A percentile compares a stretch with the other conserved stretches of the same genome.
Conservation (phyloP, 768 basidiomycete genomes). For the Chlorophyllum brunneum region DNA sequence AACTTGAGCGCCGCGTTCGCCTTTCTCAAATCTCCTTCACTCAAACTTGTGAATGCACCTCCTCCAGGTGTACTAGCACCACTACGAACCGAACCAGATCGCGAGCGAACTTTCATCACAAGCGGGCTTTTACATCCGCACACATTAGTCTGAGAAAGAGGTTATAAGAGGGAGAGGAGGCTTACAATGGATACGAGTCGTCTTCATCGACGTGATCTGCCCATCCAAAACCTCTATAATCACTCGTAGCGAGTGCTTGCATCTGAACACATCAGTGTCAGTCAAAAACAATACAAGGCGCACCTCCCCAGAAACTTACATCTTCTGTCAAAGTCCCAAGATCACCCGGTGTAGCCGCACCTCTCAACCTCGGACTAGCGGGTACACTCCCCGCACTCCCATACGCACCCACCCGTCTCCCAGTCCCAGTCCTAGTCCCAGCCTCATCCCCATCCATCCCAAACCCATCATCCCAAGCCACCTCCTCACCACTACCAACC, state of each 20-base stretch:
- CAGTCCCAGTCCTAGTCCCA: conserved; percentile 25
- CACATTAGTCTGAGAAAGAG: neutral
- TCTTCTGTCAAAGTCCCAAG: conserved; percentile 87
- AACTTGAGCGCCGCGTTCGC: conserved; percentile 77
- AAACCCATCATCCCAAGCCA: conserved; percentile 42
- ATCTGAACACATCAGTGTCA: conserved; percentile 42
- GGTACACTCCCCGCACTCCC: conserved; percentile 66
- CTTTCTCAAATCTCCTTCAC: conserved; percentile 80
- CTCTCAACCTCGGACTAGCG: conserved; percentile 82
- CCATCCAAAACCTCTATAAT: conserved; percentile 74
- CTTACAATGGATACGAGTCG: conserved; percentile 86
- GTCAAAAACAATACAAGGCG: conserved; percentile 1
- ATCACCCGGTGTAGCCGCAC: conserved; percentile 90
- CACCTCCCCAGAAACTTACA: conserved; percentile 36
- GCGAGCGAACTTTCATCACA: conserved; percentile 86
- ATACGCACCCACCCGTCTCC: conserved; percentile 38
- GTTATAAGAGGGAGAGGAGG: conserved; percentile 17
- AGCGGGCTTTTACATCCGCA: conserved; percentile 53
- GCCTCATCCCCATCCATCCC: conserved; percentile 43
- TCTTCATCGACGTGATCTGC: conserved; percentile 77
- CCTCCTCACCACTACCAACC: no score
- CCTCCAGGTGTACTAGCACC: conserved; percentile 83
- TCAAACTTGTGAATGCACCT: conserved; percentile 73
- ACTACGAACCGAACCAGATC: conserved; percentile 69
- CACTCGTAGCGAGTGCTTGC: conserved; percentile 83